Percentiles rank a stretch among this genome's conserved stretches.
These are phyloP conservation scores for Laguncularia racemosa DNA, from an alignment of 345 rosid genomes.

Conservation along the genomic window DNA sequence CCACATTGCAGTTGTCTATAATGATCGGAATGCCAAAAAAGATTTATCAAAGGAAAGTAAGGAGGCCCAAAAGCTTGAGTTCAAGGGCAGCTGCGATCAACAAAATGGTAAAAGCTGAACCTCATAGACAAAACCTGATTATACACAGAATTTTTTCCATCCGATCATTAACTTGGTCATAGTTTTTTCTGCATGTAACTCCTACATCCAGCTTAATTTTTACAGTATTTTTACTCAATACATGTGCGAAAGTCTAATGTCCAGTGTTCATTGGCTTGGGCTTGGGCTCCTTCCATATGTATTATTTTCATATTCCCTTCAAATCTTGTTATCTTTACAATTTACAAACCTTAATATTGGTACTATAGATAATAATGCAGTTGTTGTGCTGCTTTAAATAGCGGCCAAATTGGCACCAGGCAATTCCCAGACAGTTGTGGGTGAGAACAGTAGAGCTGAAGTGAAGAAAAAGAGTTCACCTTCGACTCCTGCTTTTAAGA, in stretches of 20 bases:
- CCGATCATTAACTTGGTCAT: not conserved
- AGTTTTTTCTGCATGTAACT: too few relatives aligned
- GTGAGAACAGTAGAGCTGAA: constrained; percentile 35
- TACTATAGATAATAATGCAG: constrained; percentile 17
- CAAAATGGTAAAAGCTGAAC: constrained; percentile 28
- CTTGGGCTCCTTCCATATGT: too few relatives aligned
- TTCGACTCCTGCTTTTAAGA: constrained; percentile 59
- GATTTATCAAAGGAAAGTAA: constrained; percentile 26
- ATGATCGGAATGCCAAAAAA: constrained; percentile 41
- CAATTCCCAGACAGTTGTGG: constrained; percentile 22
- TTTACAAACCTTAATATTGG: too few relatives aligned
- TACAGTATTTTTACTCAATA: too few relatives aligned
- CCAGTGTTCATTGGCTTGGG: too few relatives aligned
- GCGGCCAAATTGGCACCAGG: constrained; percentile 27
- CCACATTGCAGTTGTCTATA: constrained; percentile 89
- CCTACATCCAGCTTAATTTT: too few relatives aligned
- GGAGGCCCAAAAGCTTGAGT: constrained; percentile 28
- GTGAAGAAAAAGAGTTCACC: constrained; percentile 39
- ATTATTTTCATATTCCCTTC: too few relatives aligned
- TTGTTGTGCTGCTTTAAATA: not conserved
- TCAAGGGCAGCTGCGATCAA: constrained; percentile 56
- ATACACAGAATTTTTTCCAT: constrained; percentile 3
- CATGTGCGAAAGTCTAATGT: too few relatives aligned
- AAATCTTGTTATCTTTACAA: too few relatives aligned
- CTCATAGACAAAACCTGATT: constrained; percentile 39